Base-by-base conservation (phyloP, 2,329 filamentous ascomycete species). In the Mycosphaerella sp. region DNA sequence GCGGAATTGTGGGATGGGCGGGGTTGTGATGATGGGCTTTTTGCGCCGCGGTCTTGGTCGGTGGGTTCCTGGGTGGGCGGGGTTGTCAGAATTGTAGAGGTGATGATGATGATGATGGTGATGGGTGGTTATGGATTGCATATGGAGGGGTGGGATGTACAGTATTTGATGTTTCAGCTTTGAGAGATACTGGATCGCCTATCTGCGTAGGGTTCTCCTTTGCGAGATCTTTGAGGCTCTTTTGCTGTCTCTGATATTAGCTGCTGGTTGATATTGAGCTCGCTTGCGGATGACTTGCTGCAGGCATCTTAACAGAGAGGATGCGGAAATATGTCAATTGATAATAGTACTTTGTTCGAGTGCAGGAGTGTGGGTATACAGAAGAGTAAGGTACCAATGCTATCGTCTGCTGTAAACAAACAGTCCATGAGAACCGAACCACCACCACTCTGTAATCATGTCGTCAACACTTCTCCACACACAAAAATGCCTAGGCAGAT, bases 131-230 rank as follows among this genome's bases (percentile, higher is more conserved):
- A n/a, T n/a, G n/a, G n/a, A n/a, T n/a, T n/a, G n/a, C n/a, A n/a
- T n/a, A 6, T 16, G 5, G 21, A 36, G 10, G 14, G 34, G 28
- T 32, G 21, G 14, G 4, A 9, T 21, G 13, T 55, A 58, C 58
- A 17, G 51, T 65, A 25, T 65, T 56, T 9, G 61, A 61, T 7
- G 66, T 68, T 53, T 70, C 67, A 8, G 67, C 66, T 40, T 66
- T 66, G 4, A 70, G 56, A 1, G 62, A 66, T 7, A 68, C 64
- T 4, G 67, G 67, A 48, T 70, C 67, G 36, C 67, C 67, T 9
- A 67, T 52, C 40, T 64, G 62, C 14, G 57, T 57, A 1, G 62
- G 63, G 46, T 68, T 68, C 36, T 58, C 51, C 16, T 56, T 54
- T 3, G 61, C 61, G 16, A 57, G 17, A 4, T 62, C 56, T 47